Evolutionary conservation across 1,139 yeast genomes (phyloP).

Genomic region (Nakaseomyces nivariensis): DNA sequence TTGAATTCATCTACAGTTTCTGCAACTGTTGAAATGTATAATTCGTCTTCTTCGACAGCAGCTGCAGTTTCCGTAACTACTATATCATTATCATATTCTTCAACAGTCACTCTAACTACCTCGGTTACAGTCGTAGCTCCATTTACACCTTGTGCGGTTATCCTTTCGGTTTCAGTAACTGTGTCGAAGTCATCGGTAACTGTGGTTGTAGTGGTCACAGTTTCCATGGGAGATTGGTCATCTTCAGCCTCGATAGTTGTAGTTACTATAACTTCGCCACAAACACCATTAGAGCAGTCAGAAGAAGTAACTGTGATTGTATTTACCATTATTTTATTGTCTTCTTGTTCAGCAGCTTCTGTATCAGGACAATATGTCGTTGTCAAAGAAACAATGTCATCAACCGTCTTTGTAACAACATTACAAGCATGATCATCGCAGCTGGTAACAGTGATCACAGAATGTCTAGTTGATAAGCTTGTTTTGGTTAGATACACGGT

Average conservation of each 20-base stretch:
- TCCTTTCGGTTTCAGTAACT: not conserved
- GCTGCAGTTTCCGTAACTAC: not conserved
- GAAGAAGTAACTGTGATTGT: not conserved
- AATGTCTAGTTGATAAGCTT: not conserved
- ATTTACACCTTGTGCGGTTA: not conserved
- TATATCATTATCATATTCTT: not conserved
- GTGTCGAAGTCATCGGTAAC: not conserved
- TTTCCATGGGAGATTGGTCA: not conserved
- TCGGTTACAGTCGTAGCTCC: not conserved
- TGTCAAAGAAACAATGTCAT: not conserved
- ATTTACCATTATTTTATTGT: not conserved
- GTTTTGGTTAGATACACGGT: not conserved
- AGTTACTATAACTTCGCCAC: not conserved
- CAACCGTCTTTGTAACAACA: not conserved
- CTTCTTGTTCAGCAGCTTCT: not conserved
- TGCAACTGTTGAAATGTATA: not conserved
- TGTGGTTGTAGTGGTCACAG: not conserved
- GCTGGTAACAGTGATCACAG: not conserved
- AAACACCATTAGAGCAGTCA: not conserved
- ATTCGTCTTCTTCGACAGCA: not conserved
- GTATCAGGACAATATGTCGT: constrained; percentile 1
- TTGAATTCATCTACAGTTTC: not conserved
- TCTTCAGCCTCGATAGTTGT: not conserved
- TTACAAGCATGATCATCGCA: not conserved
- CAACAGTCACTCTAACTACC: not conserved